phyloP scores from a whole-genome alignment of 75 land plant genomes.

The Cupressus sempervirens region DNA sequence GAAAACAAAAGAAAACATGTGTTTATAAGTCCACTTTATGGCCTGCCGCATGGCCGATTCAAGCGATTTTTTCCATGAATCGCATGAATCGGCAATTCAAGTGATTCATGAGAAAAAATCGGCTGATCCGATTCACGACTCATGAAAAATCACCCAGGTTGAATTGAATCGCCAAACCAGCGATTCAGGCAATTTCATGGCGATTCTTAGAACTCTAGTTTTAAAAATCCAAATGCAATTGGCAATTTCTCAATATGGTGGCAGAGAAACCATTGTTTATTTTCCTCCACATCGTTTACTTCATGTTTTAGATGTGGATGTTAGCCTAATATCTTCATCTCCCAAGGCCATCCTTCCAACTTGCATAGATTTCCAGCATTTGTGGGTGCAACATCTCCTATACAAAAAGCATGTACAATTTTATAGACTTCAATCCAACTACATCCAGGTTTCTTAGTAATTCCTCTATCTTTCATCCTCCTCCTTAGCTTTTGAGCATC shows the following conservation, averaged over 20 bases:
- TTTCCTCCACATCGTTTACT: not conserved
- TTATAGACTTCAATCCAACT: conserved; percentile 13
- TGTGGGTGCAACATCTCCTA: conserved; percentile 2
- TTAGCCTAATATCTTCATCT: not conserved
- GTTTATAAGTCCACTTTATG: no score
- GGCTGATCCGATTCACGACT: no score
- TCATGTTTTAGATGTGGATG: not conserved
- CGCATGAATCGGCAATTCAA: no score
- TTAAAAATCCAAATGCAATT: not conserved
- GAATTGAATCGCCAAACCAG: no score
- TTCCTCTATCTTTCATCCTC: conserved; percentile 7
- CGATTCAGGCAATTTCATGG: no score
- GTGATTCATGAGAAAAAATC: no score
- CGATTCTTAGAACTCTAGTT: no score
- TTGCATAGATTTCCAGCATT: not conserved
- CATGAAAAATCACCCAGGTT: no score
- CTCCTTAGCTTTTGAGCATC: not conserved
- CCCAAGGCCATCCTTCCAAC: not conserved
- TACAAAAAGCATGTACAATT: not conserved
- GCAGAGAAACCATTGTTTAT: not conserved
- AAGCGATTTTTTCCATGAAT: no score
- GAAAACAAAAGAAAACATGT: no score
- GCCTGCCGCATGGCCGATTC: no score
- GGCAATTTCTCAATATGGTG: not conserved
- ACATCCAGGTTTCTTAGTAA: conserved; percentile 8